Percentiles rank a stretch among this genome's conserved stretches.
These are phyloP conservation scores for Penicillium ucsense DNA, from an alignment of 495 filamentous ascomycete genomes.

Conservation along the genomic window DNA sequence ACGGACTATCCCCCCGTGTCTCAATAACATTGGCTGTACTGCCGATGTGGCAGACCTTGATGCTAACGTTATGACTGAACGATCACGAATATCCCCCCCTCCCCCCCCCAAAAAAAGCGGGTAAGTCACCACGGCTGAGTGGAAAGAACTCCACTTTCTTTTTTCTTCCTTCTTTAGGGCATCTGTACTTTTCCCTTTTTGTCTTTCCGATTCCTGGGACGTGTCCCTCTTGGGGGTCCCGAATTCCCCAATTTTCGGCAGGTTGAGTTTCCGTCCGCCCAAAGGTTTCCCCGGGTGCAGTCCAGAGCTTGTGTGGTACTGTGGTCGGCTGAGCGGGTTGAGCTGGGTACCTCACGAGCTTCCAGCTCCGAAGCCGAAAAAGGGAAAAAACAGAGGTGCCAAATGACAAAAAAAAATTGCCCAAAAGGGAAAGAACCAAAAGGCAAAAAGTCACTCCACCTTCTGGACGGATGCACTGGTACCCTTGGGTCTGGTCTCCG, in stretches of 20 bases:
- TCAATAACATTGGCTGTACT: constrained; percentile 11
- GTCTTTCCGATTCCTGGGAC: not conserved
- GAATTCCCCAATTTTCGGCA: not conserved
- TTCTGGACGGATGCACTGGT: too few species aligned
- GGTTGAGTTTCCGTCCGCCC: not conserved
- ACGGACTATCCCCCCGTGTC: constrained; percentile 11
- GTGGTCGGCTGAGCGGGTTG: constrained; percentile 1
- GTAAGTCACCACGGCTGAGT: constrained; percentile 3
- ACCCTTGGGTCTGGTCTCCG: too few species aligned
- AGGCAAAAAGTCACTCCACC: too few species aligned
- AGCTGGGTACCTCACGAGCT: not conserved
- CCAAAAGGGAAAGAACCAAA: too few species aligned
- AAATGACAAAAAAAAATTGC: too few species aligned
- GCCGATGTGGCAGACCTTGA: not conserved
- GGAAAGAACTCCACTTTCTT: constrained; percentile 8
- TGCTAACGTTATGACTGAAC: constrained; percentile 1
- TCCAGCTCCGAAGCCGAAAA: not conserved
- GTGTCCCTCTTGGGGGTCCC: too few species aligned
- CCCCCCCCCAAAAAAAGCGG: not conserved
- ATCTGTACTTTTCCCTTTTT: constrained; percentile 1
- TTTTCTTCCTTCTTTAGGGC: constrained; percentile 2
- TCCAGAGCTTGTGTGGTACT: not conserved
- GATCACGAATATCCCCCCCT: too few species aligned
- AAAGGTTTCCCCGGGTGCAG: not conserved
- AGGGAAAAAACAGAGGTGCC: not conserved